phyloP scores from a whole-genome alignment of 192 early-diverging fungal species.

The Endogone sp. region DNA sequence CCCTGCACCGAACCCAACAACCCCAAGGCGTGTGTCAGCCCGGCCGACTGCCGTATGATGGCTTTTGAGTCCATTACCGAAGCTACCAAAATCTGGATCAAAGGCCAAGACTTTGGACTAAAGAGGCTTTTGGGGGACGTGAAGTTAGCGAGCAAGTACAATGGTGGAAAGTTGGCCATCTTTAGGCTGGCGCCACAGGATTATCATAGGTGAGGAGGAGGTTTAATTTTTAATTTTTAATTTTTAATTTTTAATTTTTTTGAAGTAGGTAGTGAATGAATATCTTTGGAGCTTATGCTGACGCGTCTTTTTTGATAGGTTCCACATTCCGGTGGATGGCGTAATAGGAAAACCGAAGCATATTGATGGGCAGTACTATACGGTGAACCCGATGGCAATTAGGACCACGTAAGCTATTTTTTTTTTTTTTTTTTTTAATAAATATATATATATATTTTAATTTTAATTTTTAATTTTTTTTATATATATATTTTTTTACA shows the following conservation, averaged over 20 bases:
- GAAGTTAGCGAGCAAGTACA: conserved; percentile 41
- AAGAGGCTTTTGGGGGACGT: conserved; percentile 51
- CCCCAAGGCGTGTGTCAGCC: conserved; percentile 54
- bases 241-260: too few relatives aligned
- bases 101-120: conserved; percentile 68
- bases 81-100: conserved; percentile 77
- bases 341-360: conserved; percentile 42
- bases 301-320: conserved; percentile 27
- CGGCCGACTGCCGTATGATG: conserved; percentile 74
- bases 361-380: conserved; percentile 70
- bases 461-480: not conserved
- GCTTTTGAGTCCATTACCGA: conserved; percentile 60
- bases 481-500: not conserved
- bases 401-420: conserved; percentile 32
- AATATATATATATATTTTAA: conserved; percentile 1
- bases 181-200: conserved; percentile 83
- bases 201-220: conserved; percentile 58
- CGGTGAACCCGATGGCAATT: conserved; percentile 84
- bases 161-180: conserved; percentile 62
- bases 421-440: not conserved
- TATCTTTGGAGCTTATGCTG: not conserved
- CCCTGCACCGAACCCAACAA: conserved; percentile 36
- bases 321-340: conserved; percentile 73
- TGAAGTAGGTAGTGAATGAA: not conserved
- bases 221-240: not conserved